Base-by-base conservation (phyloP, 768 basidiomycete species). In the Kwoniella sp. region DNA sequence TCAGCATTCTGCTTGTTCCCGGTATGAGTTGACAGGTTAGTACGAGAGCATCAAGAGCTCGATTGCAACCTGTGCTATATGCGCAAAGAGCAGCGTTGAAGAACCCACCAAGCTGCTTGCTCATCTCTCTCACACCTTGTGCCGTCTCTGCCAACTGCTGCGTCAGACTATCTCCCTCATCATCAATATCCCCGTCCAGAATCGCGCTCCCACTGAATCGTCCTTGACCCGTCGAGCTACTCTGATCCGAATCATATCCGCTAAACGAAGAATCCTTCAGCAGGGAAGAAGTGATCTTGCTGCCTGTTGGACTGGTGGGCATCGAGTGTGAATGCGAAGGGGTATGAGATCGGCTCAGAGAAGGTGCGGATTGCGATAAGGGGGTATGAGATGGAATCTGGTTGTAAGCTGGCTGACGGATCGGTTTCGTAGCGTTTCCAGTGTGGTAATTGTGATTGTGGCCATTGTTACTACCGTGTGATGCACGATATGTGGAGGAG, bases 121-220 rank as follows among this genome's bases (percentile, higher is more conserved):
- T 95, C 92, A 97, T 94, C 81, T 99, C 96, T 52, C 96, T 85
- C 12, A 99, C 96, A 40, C 92, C 90, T 13, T 92, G 91, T 19
- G 96, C 96, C 21, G 96, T 99, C 82, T 95, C 95, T 8, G 95
- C 96, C 15, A 99, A 84, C 70, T 93, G 91, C 76, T 86, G 88
- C 6, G 96, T 98, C 72, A 98, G 80, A 77, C 88, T 94, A 47
- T 86, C 85, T 0, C 85, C 85, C 65, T 86, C 87, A 49, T 88
- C 87, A 25, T 82, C 81, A 17, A 63, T 51, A 44, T 76, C 73
- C 13, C 67, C 74, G 50, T 78, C 76, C 12, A 73, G 64, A 19
- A 71, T 61, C 29, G 69, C 65, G 53, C 68, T 66, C 13, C 68
- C 69, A 53, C 60, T 63, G 8, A 53, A 48, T 12, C 55, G 33